Percentiles rank a stretch among this genome's conserved stretches.
phyloP scores from a whole-genome alignment of 2,329 filamentous ascomycete genomes.

The Aspergillus amoenus region DNA sequence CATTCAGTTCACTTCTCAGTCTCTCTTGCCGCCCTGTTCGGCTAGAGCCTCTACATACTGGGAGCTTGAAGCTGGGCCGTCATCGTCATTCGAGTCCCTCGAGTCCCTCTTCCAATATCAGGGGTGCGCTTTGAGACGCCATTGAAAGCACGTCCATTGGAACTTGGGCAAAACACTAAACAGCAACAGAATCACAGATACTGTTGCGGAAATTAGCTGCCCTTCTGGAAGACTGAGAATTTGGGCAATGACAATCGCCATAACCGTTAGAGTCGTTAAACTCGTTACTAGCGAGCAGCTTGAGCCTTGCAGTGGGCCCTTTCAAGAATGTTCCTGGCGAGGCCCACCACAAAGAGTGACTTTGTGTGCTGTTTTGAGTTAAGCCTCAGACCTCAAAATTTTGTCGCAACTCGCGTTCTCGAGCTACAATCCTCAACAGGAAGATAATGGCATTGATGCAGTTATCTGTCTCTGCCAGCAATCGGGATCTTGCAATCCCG shows the following conservation, averaged over 20 bases:
- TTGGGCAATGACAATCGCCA: background rate
- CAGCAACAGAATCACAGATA: background rate
- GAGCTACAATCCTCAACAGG: background rate
- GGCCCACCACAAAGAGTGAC: background rate
- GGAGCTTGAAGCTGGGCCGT: background rate
- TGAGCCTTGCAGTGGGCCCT: too few species aligned
- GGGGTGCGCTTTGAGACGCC: background rate
- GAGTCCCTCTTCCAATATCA: background rate
- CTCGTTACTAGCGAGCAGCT: background rate
- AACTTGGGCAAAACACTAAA: background rate
- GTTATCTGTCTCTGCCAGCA: background rate
- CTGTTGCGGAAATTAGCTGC: background rate
- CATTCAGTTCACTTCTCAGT: background rate
- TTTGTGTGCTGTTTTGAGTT: background rate
- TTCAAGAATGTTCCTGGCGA: background rate
- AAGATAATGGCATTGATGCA: background rate
- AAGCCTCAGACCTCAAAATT: background rate
- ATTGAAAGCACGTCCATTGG: background rate
- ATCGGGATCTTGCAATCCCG: background rate
- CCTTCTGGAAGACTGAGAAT: background rate
- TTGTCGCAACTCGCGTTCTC: background rate
- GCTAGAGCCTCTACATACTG: background rate
- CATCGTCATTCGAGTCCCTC: background rate
- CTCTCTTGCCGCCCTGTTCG: too few species aligned
- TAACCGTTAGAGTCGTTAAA: background rate